A percentile compares a stretch with the other conserved stretches of the same genome.
Evolutionary conservation across 768 basidiomycete species (phyloP).

Genomic region (Boletus pseudo-olivaceus): DNA sequence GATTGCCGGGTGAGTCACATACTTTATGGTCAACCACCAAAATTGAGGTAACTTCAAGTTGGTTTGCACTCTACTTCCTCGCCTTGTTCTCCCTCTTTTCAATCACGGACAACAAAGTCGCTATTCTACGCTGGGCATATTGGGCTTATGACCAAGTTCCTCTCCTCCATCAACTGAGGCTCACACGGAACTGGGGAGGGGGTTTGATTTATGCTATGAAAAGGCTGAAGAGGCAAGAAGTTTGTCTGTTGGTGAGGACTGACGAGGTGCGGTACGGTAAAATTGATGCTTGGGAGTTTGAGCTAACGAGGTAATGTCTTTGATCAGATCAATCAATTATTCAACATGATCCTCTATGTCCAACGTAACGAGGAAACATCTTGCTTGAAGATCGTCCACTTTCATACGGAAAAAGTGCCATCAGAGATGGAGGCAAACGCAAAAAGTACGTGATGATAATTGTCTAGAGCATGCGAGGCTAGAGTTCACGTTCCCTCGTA

Average conservation of each 20-base stretch:
- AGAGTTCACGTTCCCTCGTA: neutral
- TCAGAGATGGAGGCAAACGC: conserved; percentile 72
- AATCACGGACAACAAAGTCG: conserved; percentile 52
- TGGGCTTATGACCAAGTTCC: conserved; percentile 65
- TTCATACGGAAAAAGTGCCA: conserved; percentile 55
- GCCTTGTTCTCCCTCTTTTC: conserved; percentile 47
- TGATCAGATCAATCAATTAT: conserved; percentile 58
- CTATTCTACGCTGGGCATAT: conserved; percentile 49
- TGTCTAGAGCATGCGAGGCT: neutral
- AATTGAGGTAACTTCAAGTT: conserved; percentile 35
- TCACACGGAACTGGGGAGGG: conserved; percentile 41
- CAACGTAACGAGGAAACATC: conserved; percentile 67
- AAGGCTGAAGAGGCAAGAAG: conserved; percentile 46
- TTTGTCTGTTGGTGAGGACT: conserved; percentile 58
- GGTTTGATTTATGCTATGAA: conserved; percentile 44
- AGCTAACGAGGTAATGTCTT: neutral
- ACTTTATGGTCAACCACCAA: neutral
- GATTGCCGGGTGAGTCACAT: conserved; percentile 46
- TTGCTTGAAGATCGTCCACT: conserved; percentile 66
- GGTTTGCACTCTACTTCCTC: conserved; percentile 60
- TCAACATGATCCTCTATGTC: conserved; percentile 66
- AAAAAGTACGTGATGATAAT: conserved; percentile 41
- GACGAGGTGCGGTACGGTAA: conserved; percentile 52
- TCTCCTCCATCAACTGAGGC: conserved; percentile 37
- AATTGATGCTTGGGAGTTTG: neutral